Conservation (phyloP, 2,329 filamentous ascomycete genomes). For the Tothia fuscella region DNA sequence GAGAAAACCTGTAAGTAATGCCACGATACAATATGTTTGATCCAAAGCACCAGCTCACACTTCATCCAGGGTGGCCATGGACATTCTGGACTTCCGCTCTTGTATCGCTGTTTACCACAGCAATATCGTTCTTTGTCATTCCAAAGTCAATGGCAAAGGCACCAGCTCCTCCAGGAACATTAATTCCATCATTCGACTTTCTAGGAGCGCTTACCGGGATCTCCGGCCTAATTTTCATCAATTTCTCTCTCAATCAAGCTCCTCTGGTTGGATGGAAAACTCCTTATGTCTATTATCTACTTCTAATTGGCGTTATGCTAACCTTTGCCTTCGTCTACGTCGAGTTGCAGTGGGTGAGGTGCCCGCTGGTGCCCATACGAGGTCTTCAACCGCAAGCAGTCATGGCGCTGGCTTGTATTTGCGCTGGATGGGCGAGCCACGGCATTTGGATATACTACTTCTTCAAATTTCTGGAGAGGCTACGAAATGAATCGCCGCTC, state of each 20-base stretch:
- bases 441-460: constrained; percentile 19
- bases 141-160: constrained; percentile 9
- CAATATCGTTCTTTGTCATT: constrained; percentile 17
- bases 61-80: constrained; percentile 20
- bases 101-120: constrained; percentile 16
- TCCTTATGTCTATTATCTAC: constrained; percentile 19
- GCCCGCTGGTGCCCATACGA: constrained; percentile 17
- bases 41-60: neutral
- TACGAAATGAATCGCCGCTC: neutral
- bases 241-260: constrained; percentile 22
- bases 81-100: constrained; percentile 21
- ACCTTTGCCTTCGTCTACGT: constrained; percentile 19
- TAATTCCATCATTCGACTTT: constrained; percentile 18
- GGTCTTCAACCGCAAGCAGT: constrained; percentile 17
- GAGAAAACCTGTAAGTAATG: constrained; percentile 6
- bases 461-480: constrained; percentile 12
- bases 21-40: neutral
- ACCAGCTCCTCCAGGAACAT: constrained; percentile 6
- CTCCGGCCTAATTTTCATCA: constrained; percentile 20
- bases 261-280: constrained; percentile 21
- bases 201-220: constrained; percentile 19
- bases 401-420: constrained; percentile 19
- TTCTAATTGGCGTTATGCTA: constrained; percentile 20
- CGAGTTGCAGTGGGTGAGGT: constrained; percentile 16
- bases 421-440: constrained; percentile 22